Conservation (phyloP, 2,329 filamentous ascomycete genomes). For the Phialophora verrucosa region DNA sequence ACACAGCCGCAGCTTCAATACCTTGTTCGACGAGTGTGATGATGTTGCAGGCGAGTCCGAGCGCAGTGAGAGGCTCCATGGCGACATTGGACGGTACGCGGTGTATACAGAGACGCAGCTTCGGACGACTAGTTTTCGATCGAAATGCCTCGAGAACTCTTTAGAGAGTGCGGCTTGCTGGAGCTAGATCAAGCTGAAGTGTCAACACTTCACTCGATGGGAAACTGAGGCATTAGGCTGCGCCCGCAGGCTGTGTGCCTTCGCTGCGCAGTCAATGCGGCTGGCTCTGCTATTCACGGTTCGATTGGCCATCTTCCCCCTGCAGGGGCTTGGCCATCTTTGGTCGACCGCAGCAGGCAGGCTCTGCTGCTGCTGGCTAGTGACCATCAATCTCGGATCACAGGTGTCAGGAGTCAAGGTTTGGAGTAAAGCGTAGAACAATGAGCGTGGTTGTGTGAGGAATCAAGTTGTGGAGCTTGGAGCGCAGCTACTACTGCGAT, state of each 20-base stretch:
- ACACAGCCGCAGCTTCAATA: slow-evolving; percentile 21
- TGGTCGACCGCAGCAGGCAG: neutral
- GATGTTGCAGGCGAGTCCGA: slow-evolving; percentile 29
- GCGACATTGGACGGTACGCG: neutral
- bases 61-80: slow-evolving; percentile 22
- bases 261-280: neutral
- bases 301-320: neutral
- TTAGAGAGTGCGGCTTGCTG: neutral
- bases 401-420: neutral
- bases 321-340: neutral
- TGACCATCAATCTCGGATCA: neutral
- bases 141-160: neutral
- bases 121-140: neutral
- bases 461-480: neutral
- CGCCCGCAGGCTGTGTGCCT: neutral
- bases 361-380: neutral
- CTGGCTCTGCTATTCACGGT: neutral
- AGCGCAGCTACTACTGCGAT: too few relatives aligned
- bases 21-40: slow-evolving; percentile 24
- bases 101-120: neutral
- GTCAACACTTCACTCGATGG: neutral
- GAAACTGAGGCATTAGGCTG: neutral
- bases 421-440: neutral
- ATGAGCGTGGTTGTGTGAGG: neutral
- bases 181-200: neutral